Percentiles rank a stretch among this genome's conserved stretches.
Conservation (phyloP, 345 rosid species). For the Cardamine resedifolia region DNA sequence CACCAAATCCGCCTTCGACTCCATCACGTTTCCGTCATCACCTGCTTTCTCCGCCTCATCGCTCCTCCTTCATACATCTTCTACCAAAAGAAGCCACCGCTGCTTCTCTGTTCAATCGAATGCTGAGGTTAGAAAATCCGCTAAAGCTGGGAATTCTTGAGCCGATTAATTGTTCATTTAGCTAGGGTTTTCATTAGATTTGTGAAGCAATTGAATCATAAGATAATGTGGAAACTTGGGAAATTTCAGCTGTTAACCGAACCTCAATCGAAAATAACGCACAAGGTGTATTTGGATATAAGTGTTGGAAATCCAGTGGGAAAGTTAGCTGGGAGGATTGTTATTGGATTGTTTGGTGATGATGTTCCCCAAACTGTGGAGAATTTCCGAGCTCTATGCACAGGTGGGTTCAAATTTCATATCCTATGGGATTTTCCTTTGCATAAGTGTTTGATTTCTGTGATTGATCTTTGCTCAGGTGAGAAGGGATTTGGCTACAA, state of each 20-base stretch:
- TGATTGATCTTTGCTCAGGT: conserved; percentile 48
- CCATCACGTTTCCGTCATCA: conserved; percentile 38
- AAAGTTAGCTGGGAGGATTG: conserved; percentile 82
- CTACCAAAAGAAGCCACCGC: conserved; percentile 39
- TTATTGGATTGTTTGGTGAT: conserved; percentile 89
- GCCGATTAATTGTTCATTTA: background rate
- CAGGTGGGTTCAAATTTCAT: conserved; percentile 50
- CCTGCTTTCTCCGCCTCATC: conserved; percentile 44
- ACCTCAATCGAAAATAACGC: conserved; percentile 78
- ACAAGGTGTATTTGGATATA: conserved; percentile 88
- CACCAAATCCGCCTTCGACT: conserved; percentile 28
- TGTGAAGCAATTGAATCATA: background rate
- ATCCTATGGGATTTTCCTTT: background rate
- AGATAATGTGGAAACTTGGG: background rate
- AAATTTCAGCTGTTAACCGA: conserved; percentile 45
- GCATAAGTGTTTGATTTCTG: background rate
- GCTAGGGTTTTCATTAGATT: background rate
- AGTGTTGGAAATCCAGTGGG: conserved; percentile 94
- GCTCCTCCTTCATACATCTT: conserved; percentile 40
- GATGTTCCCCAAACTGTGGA: conserved; percentile 95
- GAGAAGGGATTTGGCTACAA: conserved; percentile 98
- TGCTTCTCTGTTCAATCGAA: conserved; percentile 54
- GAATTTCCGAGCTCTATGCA: conserved; percentile 94
- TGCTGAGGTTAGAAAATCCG: conserved; percentile 57
- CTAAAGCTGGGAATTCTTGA: background rate